phyloP scores from a whole-genome alignment of 305 asterid species.

The Ilex paraguariensis region DNA sequence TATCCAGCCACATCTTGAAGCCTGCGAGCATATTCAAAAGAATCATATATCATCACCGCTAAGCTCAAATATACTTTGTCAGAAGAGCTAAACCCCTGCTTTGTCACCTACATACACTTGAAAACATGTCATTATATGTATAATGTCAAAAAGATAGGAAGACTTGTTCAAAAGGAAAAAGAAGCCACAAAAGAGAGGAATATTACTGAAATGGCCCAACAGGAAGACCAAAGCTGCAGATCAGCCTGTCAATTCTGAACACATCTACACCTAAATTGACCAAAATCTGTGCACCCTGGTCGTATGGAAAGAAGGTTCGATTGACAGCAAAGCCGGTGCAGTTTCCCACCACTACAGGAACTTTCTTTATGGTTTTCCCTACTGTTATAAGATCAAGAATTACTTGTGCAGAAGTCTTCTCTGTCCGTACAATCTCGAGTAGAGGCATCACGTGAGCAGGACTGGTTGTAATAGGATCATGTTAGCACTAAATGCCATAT shows the following conservation, averaged over 20 bases:
- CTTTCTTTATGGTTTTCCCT: conserved; percentile 87
- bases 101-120: no score
- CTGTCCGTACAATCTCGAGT: conserved; percentile 80
- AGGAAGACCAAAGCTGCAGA: conserved; percentile 80
- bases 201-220: conserved; percentile 97
- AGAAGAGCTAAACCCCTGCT: no score
- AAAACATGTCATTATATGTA: no score
- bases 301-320: conserved; percentile 87
- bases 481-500: conserved; percentile 6
- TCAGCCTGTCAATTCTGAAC: conserved; percentile 81
- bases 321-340: conserved; percentile 99
- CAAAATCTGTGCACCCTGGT: conserved; percentile 71
- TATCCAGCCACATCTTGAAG: conserved; percentile 96
- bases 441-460: conserved; percentile 99
- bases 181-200: conserved; percentile 18
- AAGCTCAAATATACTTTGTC: not conserved
- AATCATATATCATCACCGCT: not conserved
- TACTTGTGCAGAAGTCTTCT: conserved; percentile 87
- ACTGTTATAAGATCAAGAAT: conserved; percentile 79
- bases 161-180: not conserved
- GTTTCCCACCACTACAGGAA: conserved; percentile 91
- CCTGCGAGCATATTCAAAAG: conserved; percentile 31
- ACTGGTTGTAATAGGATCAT: conserved; percentile 43
- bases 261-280: conserved; percentile 82
- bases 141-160: no score